phyloP scores from a whole-genome alignment of 345 rosid species.

The Odontarrhena argentea region DNA sequence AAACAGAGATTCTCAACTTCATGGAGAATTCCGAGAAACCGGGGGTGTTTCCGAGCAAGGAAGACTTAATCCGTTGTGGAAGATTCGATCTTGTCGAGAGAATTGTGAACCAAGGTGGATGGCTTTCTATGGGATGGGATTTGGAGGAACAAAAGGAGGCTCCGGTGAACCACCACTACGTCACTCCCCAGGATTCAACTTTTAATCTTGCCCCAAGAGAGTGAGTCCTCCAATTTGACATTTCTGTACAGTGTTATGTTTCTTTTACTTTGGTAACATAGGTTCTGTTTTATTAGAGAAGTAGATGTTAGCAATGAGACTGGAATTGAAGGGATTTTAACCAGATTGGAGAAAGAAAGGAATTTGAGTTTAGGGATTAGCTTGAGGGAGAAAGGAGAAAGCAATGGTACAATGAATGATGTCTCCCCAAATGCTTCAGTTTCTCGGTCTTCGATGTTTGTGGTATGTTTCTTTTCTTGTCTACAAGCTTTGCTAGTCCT shows the following conservation, averaged over 20 bases:
- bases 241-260: not conserved
- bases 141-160: constrained; percentile 46
- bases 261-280: constrained; percentile 4
- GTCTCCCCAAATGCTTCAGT: constrained; percentile 40
- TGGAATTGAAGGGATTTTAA: constrained; percentile 87
- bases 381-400: constrained; percentile 51
- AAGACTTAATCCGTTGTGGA: constrained; percentile 60
- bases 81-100: constrained; percentile 78
- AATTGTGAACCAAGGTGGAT: constrained; percentile 66
- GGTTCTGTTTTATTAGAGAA: constrained; percentile 54
- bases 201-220: constrained; percentile 32
- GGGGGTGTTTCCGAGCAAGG: constrained; percentile 67
- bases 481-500: not conserved
- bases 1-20: constrained; percentile 81
- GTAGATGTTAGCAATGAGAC: constrained; percentile 45
- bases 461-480: constrained; percentile 50
- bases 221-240: constrained; percentile 26
- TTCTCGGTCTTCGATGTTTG: constrained; percentile 42
- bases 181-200: too few relatives aligned
- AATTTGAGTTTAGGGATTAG: constrained; percentile 61
- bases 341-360: constrained; percentile 82
- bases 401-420: constrained; percentile 33
- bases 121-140: constrained; percentile 94
- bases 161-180: too few relatives aligned
- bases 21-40: constrained; percentile 69